Base-by-base conservation (phyloP, 2,329 filamentous ascomycete species). In the Neospermospora avenae region DNA sequence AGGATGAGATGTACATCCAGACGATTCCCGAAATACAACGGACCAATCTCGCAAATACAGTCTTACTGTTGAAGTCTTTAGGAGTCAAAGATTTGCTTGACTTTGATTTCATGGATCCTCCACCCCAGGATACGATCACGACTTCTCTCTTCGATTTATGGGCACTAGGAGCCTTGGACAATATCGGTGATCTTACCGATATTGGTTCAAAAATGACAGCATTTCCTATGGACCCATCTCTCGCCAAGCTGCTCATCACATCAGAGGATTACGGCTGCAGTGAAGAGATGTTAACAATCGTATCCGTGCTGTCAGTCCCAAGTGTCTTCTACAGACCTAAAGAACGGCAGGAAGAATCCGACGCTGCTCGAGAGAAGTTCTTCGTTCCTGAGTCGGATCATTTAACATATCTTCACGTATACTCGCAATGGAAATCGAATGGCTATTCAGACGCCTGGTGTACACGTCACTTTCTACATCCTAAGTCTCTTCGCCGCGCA, bases 31-130 rank as follows among this genome's bases (percentile, higher is more conserved):
- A 99, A 72, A 98, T 99, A 44, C 95, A 99, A 75, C 85, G 95
- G 18, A 99, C 95, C 0, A 99, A 98, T 69, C 84, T 99, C 1
- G 88, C 91, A 70, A 98, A 98, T 69, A 98, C 93, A 0, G 93
- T 99, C 3, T 81, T 99, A 14, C 84, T 99, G 52, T 82, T 99
- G 49, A 99, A 99, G 72, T 96, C 91, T 0, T 83, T 99, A 0
- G 95, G 95, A 0, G 93, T 99, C 18, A 93, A 91, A 71, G 93
- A 99, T 67, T 80, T 99, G 10, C 77, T 99, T 0, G 93, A 99
- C 74, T 99, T 99, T 71, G 92, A 98, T 73, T 99, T 99, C 69
- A 98, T 99, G 93, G 95, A 99, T 68, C 95, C 95, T 1, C 95
- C 95, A 6, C 95, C 95, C 0, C 95, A 99, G 75, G 96, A 99